Evolutionary conservation across 2,329 filamentous ascomycete species (phyloP), one percentile per base, ranked within the genome.

Genomic region (Fusarium sp.): DNA sequence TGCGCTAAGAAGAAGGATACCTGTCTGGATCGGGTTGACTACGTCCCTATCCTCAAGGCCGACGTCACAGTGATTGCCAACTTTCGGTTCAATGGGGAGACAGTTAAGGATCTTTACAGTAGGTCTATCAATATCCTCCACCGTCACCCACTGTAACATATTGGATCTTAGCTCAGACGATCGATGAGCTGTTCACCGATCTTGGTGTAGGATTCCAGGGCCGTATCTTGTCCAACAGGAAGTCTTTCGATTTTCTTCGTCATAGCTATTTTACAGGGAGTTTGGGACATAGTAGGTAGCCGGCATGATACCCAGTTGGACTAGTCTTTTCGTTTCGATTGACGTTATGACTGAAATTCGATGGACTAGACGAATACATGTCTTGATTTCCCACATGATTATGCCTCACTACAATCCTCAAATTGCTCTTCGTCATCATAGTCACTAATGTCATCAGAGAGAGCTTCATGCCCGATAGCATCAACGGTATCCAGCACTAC

Each of bases 71-170:
- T 10, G 18, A 11, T 37, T 37, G 34, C 34, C 18, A 37, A 7
- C 9, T 37, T 37, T 3, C 34, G 3, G 10, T 6, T 1, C 18
- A n/a, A n/a, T 4, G 0, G 0, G 3, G 18, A 37, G 34, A 5
- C 18, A 37, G 10, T 37, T 1, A 3, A n/a, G 9, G 34, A n/a
- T 0, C 34, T n/a, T n/a, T 5, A n/a, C 10, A 2, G 34, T 7
- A n/a, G n/a, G 5, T n/a, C 34, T n/a, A 37, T 4, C 18, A 7
- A 2, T n/a, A 6, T 2, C 4, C 0, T n/a, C 0, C 18, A n/a
- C 18, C 3, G 5, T 11, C 7, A 1, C 10, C 10, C 34, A 11
- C 18, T 1, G 6, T n/a, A 12, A 37, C 3, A 1, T 4, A n/a
- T 12, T 3, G 10, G 3, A 12, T 10, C n/a, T n/a, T 11, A n/a